Percentiles rank a stretch among this genome's conserved stretches.
phyloP scores from a whole-genome alignment of 2,329 filamentous ascomycete species.

The Tolypocladium tropicale region DNA sequence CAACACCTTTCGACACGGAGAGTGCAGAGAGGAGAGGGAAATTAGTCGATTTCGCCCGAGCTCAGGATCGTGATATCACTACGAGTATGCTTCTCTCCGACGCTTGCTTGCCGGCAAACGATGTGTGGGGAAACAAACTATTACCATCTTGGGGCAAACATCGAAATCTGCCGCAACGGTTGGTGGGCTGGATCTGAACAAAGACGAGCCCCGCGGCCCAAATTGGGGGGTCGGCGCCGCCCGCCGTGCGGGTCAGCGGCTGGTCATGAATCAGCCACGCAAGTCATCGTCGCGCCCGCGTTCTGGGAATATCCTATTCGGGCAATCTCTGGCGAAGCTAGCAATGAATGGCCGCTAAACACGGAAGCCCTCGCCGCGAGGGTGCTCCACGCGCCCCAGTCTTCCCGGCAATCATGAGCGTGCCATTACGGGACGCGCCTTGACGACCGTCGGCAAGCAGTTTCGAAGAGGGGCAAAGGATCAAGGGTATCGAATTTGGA shows the following conservation, averaged over 20 bases:
- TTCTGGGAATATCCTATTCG: background rate
- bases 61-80: background rate
- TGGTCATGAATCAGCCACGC: background rate
- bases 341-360: background rate
- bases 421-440: background rate
- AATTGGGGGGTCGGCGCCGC: background rate
- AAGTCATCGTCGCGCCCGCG: background rate
- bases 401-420: background rate
- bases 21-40: background rate
- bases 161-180: background rate
- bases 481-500: background rate
- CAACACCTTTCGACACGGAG: too few relatives aligned
- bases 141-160: background rate
- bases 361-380: background rate
- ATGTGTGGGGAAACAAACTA: background rate
- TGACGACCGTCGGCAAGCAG: background rate
- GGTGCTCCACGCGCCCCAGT: background rate
- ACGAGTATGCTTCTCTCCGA: too few relatives aligned
- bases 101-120: too few relatives aligned
- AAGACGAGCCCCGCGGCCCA: background rate
- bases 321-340: background rate
- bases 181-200: background rate
- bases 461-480: slow-evolving; percentile 1
- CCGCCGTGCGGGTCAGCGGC: background rate
- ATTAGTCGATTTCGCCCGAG: background rate